phyloP scores from a whole-genome alignment of 2,329 filamentous ascomycete species.

The Xylaria sp. region DNA sequence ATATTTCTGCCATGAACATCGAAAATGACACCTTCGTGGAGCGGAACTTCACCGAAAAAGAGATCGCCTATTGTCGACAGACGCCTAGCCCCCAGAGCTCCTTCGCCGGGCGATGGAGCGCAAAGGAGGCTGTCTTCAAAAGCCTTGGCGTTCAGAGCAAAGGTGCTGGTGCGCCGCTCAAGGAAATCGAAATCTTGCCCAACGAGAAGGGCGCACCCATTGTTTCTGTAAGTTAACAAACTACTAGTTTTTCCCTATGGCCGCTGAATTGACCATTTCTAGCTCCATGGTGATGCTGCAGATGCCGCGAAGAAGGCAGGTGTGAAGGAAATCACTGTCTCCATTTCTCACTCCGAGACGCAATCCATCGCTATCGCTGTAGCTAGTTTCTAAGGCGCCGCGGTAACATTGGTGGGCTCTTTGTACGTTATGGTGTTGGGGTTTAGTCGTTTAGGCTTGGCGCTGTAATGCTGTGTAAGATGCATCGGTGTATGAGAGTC shows the following conservation, averaged over 20 bases:
- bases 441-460: constrained; percentile 3
- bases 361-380: constrained; percentile 96
- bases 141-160: constrained; percentile 84
- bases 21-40: constrained; percentile 92
- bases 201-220: constrained; percentile 82
- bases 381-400: constrained; percentile 67
- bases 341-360: constrained; percentile 92
- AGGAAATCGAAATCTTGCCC: constrained; percentile 90
- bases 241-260: not conserved
- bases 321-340: constrained; percentile 87
- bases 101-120: constrained; percentile 94
- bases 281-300: constrained; percentile 88
- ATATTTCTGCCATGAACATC: constrained; percentile 84
- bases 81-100: constrained; percentile 83
- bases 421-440: constrained; percentile 25
- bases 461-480: constrained; percentile 12
- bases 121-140: constrained; percentile 99
- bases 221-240: constrained; percentile 72
- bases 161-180: constrained; percentile 87
- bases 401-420: not conserved
- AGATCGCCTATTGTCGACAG: constrained; percentile 85
- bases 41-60: constrained; percentile 87
- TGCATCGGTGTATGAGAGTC: not conserved
- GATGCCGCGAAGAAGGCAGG: constrained; percentile 83
- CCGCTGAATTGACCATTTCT: constrained; percentile 45